These are phyloP conservation scores for Aspergillus avenaceus DNA, from an alignment of 495 filamentous ascomycete species.

Conservation along the genomic window DNA sequence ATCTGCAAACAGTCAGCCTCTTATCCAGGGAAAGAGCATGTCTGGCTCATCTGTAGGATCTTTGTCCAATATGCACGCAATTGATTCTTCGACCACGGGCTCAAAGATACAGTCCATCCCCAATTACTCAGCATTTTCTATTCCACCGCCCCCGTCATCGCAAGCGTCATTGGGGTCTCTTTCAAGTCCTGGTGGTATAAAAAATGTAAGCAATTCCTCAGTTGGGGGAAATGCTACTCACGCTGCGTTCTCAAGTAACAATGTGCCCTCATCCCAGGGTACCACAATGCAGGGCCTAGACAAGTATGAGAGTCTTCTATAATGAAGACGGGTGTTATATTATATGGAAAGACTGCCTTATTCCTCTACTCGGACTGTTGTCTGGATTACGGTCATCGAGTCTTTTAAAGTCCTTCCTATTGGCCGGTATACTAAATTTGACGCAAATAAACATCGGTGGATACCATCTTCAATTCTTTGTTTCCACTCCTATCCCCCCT, in stretches of 20 bases:
- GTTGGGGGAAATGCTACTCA: conserved; percentile 17
- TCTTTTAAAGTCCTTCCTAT: too few species aligned
- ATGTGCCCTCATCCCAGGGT: conserved; percentile 24
- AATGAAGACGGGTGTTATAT: not conserved
- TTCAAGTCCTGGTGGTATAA: conserved; percentile 9
- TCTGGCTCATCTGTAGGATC: conserved; percentile 23
- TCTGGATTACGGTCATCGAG: too few species aligned
- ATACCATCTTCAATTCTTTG: too few species aligned
- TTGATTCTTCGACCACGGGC: conserved; percentile 14
- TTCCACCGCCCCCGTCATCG: conserved; percentile 40
- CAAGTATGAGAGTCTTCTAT: conserved; percentile 79
- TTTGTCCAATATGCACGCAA: conserved; percentile 23
- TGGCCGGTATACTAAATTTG: too few species aligned
- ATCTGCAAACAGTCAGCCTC: conserved; percentile 15
- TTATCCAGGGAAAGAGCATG: conserved; percentile 13
- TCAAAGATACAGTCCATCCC: conserved; percentile 21
- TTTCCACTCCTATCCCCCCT: too few species aligned
- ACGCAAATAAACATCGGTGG: too few species aligned
- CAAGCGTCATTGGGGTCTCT: conserved; percentile 5
- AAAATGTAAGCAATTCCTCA: conserved; percentile 14
- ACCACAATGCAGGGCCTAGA: conserved; percentile 59
- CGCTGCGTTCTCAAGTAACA: conserved; percentile 15
- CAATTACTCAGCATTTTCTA: conserved; percentile 43
- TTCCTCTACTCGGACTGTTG: too few species aligned
- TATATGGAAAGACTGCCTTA: too few species aligned